Evolutionary conservation across 2,329 filamentous ascomycete genomes (phyloP).

Genomic region (Pseudogymnoascus verrucosus): DNA sequence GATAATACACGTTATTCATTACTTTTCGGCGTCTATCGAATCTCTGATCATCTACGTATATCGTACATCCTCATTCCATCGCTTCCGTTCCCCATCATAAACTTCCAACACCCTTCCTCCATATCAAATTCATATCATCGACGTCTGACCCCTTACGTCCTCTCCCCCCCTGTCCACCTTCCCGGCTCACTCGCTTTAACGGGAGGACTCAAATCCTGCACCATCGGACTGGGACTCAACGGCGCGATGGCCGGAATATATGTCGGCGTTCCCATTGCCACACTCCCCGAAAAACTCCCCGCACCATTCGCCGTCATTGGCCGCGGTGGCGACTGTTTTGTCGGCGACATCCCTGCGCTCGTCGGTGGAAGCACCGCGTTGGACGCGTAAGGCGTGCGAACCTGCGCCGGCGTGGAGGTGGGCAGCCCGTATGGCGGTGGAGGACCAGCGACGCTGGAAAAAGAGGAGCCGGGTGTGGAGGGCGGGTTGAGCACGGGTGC

Average conservation of each 20-base stretch:
- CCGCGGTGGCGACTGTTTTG: constrained; percentile 34
- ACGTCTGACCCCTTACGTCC: background rate
- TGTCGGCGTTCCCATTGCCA: constrained; percentile 25
- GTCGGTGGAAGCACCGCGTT: constrained; percentile 22
- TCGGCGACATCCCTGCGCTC: constrained; percentile 35
- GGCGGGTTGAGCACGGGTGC: constrained; percentile 24
- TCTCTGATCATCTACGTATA: constrained; percentile 1
- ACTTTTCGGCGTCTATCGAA: background rate
- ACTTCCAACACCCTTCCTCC: background rate
- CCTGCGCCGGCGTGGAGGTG: constrained; percentile 14
- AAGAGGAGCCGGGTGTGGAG: constrained; percentile 11
- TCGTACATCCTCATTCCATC: background rate
- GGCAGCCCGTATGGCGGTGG: constrained; percentile 12
- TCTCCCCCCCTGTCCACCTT: background rate
- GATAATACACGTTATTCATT: constrained; percentile 2
- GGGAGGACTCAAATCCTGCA: constrained; percentile 52
- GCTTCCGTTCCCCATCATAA: background rate
- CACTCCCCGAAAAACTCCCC: constrained; percentile 15
- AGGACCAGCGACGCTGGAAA: constrained; percentile 14
- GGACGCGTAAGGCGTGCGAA: constrained; percentile 9
- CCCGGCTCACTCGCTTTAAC: constrained; percentile 37
- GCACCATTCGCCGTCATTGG: constrained; percentile 21
- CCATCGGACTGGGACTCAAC: constrained; percentile 48
- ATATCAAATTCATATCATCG: background rate
- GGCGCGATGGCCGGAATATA: constrained; percentile 51